Evolutionary conservation across 176 grass and related monocot genomes (phyloP), one percentile per base, ranked within the genome.

Genomic region (Triticum timopheevii): DNA sequence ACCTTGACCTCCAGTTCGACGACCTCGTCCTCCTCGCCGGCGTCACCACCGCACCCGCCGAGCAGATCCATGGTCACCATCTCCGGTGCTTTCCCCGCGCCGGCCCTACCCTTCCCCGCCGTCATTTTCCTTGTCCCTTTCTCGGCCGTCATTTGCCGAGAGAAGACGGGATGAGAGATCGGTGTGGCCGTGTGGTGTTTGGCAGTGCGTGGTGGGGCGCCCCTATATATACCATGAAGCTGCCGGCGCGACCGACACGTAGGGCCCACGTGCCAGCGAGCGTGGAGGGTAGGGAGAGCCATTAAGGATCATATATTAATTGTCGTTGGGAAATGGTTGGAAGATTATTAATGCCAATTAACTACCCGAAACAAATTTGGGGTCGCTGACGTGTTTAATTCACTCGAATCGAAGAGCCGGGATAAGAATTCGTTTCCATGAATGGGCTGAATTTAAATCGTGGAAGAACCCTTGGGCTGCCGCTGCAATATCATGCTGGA

Each of bases 1-100:
- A 90, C 91, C 82, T 86, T 40, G 70, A 90, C 69, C 40, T 93
- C 85, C 24, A 93, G 91, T 78, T 90, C 91, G 4, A 93, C 81
- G 44, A 86, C 83, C 65, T 84, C 88, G 33, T 90, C 77, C 13
- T 82, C 78, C 6, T 35, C 22, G 1, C 31, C 78, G 15, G 9
- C 30, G 66, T 47, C 75, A 54, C 80, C 68, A 63, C 83, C 77
- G 11, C 85, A 87, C 3, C 85, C 82, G 64, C 88, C 85, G 3
- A 93, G 91, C 47, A 93, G 86, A 73, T 93, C 88, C 91, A 89
- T 90, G 15, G 85, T 93, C 71, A 93, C 88, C 13, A 93, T 71
- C 88, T 93, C 85, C 88, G 69, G 27, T 70, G 69, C 1, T 15
- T 38, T 20, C 7, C 3, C 34, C 3, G 70, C 27, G 4, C 2